Evolutionary conservation across 495 filamentous ascomycete genomes (phyloP).

Genomic region (Annulohypoxylon bovei): DNA sequence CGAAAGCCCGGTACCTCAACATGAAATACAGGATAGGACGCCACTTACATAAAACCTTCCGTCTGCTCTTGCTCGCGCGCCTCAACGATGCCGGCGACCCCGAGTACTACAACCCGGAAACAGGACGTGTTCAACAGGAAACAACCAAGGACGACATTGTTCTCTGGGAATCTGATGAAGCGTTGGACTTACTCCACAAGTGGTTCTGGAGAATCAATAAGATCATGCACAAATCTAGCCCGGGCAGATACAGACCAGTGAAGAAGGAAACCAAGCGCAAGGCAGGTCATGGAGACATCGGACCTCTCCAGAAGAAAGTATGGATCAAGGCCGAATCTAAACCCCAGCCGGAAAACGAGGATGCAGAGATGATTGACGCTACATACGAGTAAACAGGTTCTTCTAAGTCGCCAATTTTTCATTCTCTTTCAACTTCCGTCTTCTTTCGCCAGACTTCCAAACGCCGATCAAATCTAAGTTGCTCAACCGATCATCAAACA

Average conservation of each 20-base stretch:
- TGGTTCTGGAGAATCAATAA: no score
- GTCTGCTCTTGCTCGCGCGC: not conserved
- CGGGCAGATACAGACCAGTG: not conserved
- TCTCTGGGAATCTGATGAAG: constrained; percentile 12
- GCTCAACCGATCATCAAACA: not conserved
- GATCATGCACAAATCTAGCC: not conserved
- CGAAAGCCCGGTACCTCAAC: not conserved
- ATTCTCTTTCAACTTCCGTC: not conserved
- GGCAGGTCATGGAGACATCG: not conserved
- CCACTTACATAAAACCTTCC: no score
- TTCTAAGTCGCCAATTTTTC: not conserved
- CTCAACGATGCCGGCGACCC: not conserved
- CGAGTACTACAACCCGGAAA: not conserved
- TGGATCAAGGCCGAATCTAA: not conserved
- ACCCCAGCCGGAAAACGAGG: not conserved
- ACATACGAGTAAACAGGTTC: no score
- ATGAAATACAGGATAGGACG: not conserved
- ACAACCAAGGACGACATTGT: not conserved
- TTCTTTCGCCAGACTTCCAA: not conserved
- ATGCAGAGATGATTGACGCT: not conserved
- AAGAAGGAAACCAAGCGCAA: not conserved
- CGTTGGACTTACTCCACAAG: not conserved
- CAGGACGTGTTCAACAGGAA: not conserved
- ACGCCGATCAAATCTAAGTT: not conserved
- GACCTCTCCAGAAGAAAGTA: not conserved